Evolutionary conservation across 2,329 filamentous ascomycete species (phyloP).

Genomic region (Fusarium sp.): DNA sequence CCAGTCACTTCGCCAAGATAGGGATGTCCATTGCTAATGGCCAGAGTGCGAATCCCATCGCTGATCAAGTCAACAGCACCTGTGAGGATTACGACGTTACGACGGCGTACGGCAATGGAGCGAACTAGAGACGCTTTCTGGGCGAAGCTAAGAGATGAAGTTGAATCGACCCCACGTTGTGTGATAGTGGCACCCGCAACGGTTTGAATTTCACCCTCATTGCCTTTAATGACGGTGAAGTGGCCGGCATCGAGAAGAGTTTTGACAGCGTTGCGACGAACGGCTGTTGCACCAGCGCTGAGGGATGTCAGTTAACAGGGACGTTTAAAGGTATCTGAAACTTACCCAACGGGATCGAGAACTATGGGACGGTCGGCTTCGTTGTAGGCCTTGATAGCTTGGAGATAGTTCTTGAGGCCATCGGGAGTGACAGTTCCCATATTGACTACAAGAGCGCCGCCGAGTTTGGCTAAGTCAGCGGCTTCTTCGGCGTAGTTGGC

Average conservation of each 20-base stretch:
- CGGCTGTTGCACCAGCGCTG: conserved; percentile 79
- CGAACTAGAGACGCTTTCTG: conserved; percentile 71
- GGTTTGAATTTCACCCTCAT: conserved; percentile 86
- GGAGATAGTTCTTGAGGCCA: conserved; percentile 75
- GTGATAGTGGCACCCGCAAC: conserved; percentile 66
- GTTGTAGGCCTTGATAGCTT: conserved; percentile 86
- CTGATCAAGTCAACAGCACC: conserved; percentile 81
- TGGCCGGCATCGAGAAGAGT: conserved; percentile 78
- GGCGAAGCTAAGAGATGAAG: conserved; percentile 64
- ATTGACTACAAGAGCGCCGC: conserved; percentile 86
- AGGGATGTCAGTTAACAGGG: neutral
- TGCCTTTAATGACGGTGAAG: conserved; percentile 92
- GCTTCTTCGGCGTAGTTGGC: conserved; percentile 87
- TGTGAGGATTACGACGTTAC: conserved; percentile 83
- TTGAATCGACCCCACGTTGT: conserved; percentile 88
- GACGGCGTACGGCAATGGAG: conserved; percentile 69
- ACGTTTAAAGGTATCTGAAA: conserved; percentile 10
- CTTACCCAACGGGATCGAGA: conserved; percentile 86
- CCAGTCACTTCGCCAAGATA: conserved; percentile 78
- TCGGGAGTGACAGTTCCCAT: conserved; percentile 92
- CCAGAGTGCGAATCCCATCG: conserved; percentile 75
- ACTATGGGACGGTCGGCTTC: conserved; percentile 77
- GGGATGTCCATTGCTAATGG: conserved; percentile 80
- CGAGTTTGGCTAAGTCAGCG: conserved; percentile 78
- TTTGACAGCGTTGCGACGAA: conserved; percentile 77